These are phyloP conservation scores for Baorangia bicolor DNA, from an alignment of 768 basidiomycete species.

Conservation along the genomic window DNA sequence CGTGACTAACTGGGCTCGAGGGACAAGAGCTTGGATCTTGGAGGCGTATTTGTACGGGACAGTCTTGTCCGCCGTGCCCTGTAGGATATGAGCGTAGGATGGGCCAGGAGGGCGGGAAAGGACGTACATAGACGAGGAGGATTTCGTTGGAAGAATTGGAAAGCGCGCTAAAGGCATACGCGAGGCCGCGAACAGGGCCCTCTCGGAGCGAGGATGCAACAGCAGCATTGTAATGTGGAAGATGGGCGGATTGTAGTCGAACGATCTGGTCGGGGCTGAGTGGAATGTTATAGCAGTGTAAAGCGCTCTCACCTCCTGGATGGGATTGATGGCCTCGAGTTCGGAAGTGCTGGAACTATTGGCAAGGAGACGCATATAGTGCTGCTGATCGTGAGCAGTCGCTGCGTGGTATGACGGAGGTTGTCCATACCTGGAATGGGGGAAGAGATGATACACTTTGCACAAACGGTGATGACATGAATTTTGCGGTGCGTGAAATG, in stretches of 20 bases:
- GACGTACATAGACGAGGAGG: conserved; percentile 62
- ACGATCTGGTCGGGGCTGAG: conserved; percentile 48
- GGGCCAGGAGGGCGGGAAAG: background rate
- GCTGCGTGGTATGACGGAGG: background rate
- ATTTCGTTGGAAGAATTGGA: conserved; percentile 50
- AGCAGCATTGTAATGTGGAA: conserved; percentile 72
- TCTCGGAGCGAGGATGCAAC: conserved; percentile 74
- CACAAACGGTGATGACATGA: conserved; percentile 77
- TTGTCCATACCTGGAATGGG: conserved; percentile 52
- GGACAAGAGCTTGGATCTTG: conserved; percentile 31
- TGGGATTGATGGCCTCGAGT: conserved; percentile 30
- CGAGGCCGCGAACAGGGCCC: conserved; percentile 67
- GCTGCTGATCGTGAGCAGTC: conserved; percentile 29
- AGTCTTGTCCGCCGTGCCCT: conserved; percentile 35
- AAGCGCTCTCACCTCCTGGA: conserved; percentile 41
- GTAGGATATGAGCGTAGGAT: background rate
- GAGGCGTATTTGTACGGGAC: conserved; percentile 34
- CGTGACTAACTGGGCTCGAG: conserved; percentile 30
- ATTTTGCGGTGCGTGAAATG: conserved; percentile 70
- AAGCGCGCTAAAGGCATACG: conserved; percentile 49
- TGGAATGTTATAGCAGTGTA: background rate
- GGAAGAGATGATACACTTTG: conserved; percentile 62
- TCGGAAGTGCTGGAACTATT: conserved; percentile 31
- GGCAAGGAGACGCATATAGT: conserved; percentile 52
- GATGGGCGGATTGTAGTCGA: conserved; percentile 73